Base-by-base conservation (phyloP, 352 stramenopile genomes). In the Globisporangium alternatum region DNA sequence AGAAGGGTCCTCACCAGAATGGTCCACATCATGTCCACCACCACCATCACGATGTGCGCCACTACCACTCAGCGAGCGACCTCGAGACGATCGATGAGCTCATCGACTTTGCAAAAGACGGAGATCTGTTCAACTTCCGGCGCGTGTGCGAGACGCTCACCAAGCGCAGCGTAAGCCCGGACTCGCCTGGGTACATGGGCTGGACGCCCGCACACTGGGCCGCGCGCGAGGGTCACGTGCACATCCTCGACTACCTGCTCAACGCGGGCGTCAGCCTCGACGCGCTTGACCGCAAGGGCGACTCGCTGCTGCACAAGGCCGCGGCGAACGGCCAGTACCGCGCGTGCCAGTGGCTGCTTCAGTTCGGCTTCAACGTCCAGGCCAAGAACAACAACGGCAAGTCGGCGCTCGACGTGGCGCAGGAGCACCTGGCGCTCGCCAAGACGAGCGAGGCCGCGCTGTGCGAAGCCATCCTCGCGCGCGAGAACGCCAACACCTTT, bases 171-270 rank as follows among this genome's bases (percentile, higher is more conserved):
- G 60, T 90, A 43, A 74, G 72, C 5, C 67, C 84, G 0, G 80
- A 91, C 62, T 67, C 69, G 10, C 74, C 75, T 0, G 82, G 84
- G 5, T 88, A 87, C 39, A 83, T 93, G 76, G 82, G 82, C 35
- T 93, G 84, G 82, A 91, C 81, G 17, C 74, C 84, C 2, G 84
- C 82, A 4, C 84, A 93, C 54, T 93, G 84, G 84, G 82, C 84
- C 15, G 82, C 82, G 7, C 77, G 81, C 15, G 71, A 90, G 13
- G 84, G 84, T 5, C 82, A 91, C 54, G 53, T 90, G 4, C 66
- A 83, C 37, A 69, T 91, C 22, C 72, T 93, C 10, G 79, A 90
- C 62, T 84, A 88, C 56, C 60, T 93, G 3, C 67, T 67, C 5
- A 61, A 68, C 8, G 35, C 49, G 9, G 54, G 80, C 45, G 78